phyloP scores from a whole-genome alignment of 2,329 filamentous ascomycete species.

The Aspergillus floridensis region DNA sequence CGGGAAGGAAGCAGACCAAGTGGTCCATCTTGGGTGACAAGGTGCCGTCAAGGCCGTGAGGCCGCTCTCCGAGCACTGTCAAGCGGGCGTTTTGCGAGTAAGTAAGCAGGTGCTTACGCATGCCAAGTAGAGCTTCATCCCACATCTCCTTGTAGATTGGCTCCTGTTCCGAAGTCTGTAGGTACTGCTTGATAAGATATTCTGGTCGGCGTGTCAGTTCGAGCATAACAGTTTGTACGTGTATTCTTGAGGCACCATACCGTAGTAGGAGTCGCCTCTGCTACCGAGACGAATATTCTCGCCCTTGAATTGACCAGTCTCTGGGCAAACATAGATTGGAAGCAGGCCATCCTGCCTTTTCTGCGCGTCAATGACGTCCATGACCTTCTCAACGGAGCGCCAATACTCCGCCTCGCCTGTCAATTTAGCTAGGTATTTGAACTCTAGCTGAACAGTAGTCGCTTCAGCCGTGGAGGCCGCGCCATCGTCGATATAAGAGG shows the following conservation, averaged over 20 bases:
- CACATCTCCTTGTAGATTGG: conserved; percentile 88
- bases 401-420: conserved; percentile 92
- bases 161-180: conserved; percentile 87
- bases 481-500: conserved; percentile 78
- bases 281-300: conserved; percentile 88
- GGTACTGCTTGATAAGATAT: conserved; percentile 97
- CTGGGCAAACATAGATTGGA: conserved; percentile 85
- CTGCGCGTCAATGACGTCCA: conserved; percentile 85
- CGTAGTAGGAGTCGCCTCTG: conserved; percentile 94
- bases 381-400: conserved; percentile 87
- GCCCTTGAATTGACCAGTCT: conserved; percentile 74
- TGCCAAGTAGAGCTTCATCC: conserved; percentile 77
- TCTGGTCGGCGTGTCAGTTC: conserved; percentile 49
- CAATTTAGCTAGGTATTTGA: conserved; percentile 93
- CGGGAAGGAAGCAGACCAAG: conserved; percentile 94
- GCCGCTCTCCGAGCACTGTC: conserved; percentile 87
- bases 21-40: conserved; percentile 96
- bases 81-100: conserved; percentile 78
- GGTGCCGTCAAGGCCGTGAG: conserved; percentile 63
- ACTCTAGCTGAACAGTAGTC: conserved; percentile 87
- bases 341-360: conserved; percentile 76
- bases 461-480: conserved; percentile 94
- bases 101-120: conserved; percentile 87
- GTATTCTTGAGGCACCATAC: conserved; percentile 28
- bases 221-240: background rate